These are phyloP conservation scores for Pichia manshurica DNA, from an alignment of 805 yeast genomes.

Conservation along the genomic window DNA sequence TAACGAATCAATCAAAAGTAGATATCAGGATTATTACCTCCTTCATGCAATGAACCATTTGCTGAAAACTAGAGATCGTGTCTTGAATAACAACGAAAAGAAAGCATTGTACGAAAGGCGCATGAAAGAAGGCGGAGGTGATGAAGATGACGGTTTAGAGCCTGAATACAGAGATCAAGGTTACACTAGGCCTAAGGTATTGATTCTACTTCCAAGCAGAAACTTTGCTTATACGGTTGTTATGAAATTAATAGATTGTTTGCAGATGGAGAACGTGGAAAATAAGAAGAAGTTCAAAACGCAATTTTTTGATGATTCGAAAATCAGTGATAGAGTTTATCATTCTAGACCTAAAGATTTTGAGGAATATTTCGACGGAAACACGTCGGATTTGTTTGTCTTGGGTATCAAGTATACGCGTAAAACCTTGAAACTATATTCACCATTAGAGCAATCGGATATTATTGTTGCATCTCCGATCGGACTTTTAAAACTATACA, in stretches of 20 bases:
- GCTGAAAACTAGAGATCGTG: slow-evolving; percentile 78
- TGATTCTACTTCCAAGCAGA: slow-evolving; percentile 80
- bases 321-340: slow-evolving; percentile 24
- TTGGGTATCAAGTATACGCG: slow-evolving; percentile 88
- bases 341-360: slow-evolving; percentile 78
- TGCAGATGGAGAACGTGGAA: slow-evolving; percentile 72
- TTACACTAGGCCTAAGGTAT: slow-evolving; percentile 85
- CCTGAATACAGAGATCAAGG: slow-evolving; percentile 87
- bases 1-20: slow-evolving; percentile 32
- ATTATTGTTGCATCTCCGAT: slow-evolving; percentile 86
- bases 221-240: slow-evolving; percentile 69
- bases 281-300: slow-evolving; percentile 67
- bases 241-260: slow-evolving; percentile 49
- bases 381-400: slow-evolving; percentile 86
- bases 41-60: slow-evolving; percentile 80
- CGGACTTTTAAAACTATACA: slow-evolving; percentile 76
- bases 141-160: slow-evolving; percentile 27
- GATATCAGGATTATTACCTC: slow-evolving; percentile 55
- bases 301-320: slow-evolving; percentile 55
- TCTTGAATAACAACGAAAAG: slow-evolving; percentile 68
- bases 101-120: slow-evolving; percentile 35
- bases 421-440: slow-evolving; percentile 75
- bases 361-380: slow-evolving; percentile 73
- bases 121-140: slow-evolving; percentile 32
- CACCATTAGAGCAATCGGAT: slow-evolving; percentile 81